Evolutionary conservation across 2,329 filamentous ascomycete species (phyloP), one percentile per base, ranked within the genome.

Genomic region (Alternaria panax): DNA sequence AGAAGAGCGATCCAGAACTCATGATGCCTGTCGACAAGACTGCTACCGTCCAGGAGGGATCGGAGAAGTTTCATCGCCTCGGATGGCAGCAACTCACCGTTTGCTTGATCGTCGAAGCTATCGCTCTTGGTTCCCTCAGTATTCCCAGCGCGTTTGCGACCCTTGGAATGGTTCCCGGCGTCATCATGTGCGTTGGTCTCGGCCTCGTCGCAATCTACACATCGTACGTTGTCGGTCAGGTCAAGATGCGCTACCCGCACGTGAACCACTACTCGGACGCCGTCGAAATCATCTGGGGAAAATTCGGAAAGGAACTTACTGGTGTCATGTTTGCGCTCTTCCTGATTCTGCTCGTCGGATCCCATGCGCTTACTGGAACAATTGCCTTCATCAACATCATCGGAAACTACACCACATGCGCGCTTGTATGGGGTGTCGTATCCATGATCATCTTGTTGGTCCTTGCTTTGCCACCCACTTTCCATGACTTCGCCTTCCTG

Each of bases 201-300:
- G 86, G 87, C 32, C 58, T 86, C n/a, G 67, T 89, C 8, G 82
- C 87, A 11, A 87, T 85, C 25, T 88, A 88, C 73, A 88, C 86
- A 5, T 85, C 85, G 51, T 87, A 85, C 67, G 83, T 88, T 14
- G 83, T 89, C 51, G 87, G 85, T 34, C 84, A 87, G 71, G 86
- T 88, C 78, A 86, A 86, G 68, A 75, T 84, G 68, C 78, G 74
- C 55, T 83, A 86, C 70, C 88, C 89, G 5, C 79, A 87, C 9
- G 84, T 91, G 57, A 82, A 84, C 47, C 88, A 88, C 72, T 90
- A 92, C 75, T 88, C 88, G 27, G 90, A 92, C 66, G 90, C 88
- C 7, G 89, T 88, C 5, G 80, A 84, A 46, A 81, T 92, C 57
- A 80, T 92, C 61, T 83, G 84, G 68, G 90, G 90, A 12, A 79